These are phyloP conservation scores for Glycine tomentella DNA, from an alignment of 306 rosid species.

Conservation along the genomic window DNA sequence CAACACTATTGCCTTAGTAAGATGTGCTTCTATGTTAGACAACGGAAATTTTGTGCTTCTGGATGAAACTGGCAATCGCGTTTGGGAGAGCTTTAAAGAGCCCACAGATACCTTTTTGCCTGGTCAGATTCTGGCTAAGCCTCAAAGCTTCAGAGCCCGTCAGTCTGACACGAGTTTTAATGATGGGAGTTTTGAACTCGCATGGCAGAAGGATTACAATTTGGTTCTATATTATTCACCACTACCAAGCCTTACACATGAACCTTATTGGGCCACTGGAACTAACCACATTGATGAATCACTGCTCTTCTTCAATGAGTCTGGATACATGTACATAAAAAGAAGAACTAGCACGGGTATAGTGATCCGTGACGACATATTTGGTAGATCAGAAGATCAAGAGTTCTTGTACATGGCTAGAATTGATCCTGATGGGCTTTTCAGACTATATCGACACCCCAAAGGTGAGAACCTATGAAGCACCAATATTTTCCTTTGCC, in stretches of 20 bases:
- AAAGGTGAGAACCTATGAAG: background rate
- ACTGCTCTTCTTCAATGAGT: slow-evolving; percentile 40
- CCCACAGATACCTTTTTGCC: slow-evolving; percentile 48
- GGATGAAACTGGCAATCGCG: background rate
- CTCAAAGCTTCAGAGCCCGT: slow-evolving; percentile 15
- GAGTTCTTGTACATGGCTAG: slow-evolving; percentile 46
- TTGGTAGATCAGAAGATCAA: background rate
- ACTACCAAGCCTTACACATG: background rate
- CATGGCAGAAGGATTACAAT: slow-evolving; percentile 8
- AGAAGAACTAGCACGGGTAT: background rate
- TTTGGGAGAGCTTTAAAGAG: slow-evolving; percentile 27
- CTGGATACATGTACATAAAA: slow-evolving; percentile 38
- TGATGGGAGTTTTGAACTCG: slow-evolving; percentile 45
- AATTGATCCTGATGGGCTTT: slow-evolving; percentile 27
- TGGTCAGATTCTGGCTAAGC: slow-evolving; percentile 37
- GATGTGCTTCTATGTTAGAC: slow-evolving; percentile 8
- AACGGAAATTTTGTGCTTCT: slow-evolving; percentile 17
- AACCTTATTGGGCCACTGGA: slow-evolving; percentile 30
- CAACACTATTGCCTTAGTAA: background rate
- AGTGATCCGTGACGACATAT: background rate
- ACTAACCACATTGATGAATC: background rate
- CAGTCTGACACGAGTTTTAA: slow-evolving; percentile 33
- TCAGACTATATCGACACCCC: background rate
- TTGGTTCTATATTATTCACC: slow-evolving; percentile 15
- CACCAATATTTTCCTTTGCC: background rate